Base-by-base conservation (phyloP, 108 stramenopile species). In the Pseudonitzschia multiseries region DNA sequence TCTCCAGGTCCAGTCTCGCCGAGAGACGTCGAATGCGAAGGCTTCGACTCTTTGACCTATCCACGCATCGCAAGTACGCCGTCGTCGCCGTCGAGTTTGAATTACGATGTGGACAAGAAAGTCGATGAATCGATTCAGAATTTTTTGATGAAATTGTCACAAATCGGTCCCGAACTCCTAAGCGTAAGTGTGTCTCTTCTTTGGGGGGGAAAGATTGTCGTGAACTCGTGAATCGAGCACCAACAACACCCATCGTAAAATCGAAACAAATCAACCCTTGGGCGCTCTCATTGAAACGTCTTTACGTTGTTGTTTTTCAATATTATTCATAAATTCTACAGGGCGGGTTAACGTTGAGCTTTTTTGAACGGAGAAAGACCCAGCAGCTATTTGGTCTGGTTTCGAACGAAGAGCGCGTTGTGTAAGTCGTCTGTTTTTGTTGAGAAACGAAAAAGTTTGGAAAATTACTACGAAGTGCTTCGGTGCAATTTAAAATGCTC, bases 101-200 rank as follows among this genome's bases (percentile, higher is more conserved):
- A 89, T 42, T 79, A 80, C 66, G 84, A 90, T 65, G 80, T 93
- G 27, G 89, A 93, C 28, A 80, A 83, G 43, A 88, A 87, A 74
- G 88, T 93, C 4, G 90, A 94, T 65, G 81, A 89, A 62, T 80
- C 88, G 21, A 94, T 94, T 69, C 88, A 89, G 65, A 75, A 82
- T 5, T 94, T 94, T 74, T 75, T 94, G 15, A 80, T 81, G 53
- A 81, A 78, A 28, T 71, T 94, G 18, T 83, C 86, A 1, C 90
- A 87, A 52, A 91, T 94, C 69, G 93, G 93, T 26, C 90, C 90
- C 0, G 90, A 94, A 82, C 79, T 94, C 9, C 72, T 93, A 74
- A 85, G 80, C 72, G 84, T 80, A 64, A 50, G 79, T 73, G 29
- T 24, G 18, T 12, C 10, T 21, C 31, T 40, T 31, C 17, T 51